These are phyloP conservation scores for Talaromyces rugulosus DNA, from an alignment of 2,329 filamentous ascomycete species.

Conservation along the genomic window DNA sequence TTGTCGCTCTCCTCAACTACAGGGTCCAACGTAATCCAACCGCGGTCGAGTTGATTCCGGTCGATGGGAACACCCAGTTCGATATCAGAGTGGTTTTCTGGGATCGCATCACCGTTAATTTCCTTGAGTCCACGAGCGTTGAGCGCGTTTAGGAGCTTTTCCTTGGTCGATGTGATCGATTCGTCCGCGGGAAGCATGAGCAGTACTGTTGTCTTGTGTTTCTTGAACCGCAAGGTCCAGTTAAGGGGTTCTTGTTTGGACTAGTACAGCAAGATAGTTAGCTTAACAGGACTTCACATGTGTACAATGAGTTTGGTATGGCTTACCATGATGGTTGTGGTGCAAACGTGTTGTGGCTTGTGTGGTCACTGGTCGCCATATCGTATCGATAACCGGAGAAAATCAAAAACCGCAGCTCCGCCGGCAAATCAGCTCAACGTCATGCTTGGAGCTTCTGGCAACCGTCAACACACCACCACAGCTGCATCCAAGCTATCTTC, in stretches of 20 bases:
- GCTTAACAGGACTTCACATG: not conserved
- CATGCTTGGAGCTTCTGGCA: not conserved
- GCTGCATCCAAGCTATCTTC: not conserved
- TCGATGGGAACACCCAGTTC: conserved; percentile 47
- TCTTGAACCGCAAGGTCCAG: conserved; percentile 67
- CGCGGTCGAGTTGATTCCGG: conserved; percentile 45
- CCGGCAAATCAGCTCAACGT: not conserved
- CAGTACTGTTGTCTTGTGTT: conserved; percentile 66
- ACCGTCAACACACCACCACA: not conserved
- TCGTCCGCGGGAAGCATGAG: conserved; percentile 60
- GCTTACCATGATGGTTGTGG: conserved; percentile 14
- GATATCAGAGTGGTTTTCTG: conserved; percentile 38
- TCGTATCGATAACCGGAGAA: conserved; percentile 3
- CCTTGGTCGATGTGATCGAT: conserved; percentile 54
- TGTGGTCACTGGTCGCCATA: not conserved
- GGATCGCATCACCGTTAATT: conserved; percentile 35
- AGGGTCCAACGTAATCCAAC: conserved; percentile 44
- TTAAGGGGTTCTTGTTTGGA: conserved; percentile 42
- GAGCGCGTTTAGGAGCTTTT: conserved; percentile 56
- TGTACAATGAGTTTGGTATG: not conserved
- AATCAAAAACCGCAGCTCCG: not conserved
- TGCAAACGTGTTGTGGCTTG: not conserved
- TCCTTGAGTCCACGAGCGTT: conserved; percentile 38
- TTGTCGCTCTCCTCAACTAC: conserved; percentile 25
- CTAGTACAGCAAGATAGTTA: conserved; percentile 9